phyloP scores from a whole-genome alignment of 106 monocot species.

The Posidonia australis region DNA sequence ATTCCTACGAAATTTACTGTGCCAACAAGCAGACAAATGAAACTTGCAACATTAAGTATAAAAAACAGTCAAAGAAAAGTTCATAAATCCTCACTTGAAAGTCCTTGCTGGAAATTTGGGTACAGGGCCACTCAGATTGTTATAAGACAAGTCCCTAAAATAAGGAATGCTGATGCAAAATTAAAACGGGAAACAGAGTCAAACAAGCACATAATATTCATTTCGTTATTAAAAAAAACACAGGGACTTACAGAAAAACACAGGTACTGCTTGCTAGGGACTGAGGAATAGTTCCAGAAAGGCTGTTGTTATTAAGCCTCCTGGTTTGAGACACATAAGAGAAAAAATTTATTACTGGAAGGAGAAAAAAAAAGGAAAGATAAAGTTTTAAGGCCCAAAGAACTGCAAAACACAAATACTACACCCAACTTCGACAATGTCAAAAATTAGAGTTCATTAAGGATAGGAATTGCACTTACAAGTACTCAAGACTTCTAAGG shows the following conservation, averaged over 20 bases:
- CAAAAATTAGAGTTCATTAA: neutral
- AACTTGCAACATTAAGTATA: neutral
- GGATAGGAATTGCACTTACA: conserved; percentile 15
- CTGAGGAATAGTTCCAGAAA: conserved; percentile 28
- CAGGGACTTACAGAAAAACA: conserved; percentile 30
- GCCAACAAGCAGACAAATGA: too few species aligned
- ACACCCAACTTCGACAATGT: neutral
- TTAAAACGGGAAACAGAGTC: neutral
- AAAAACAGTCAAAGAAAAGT: neutral
- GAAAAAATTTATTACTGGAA: neutral
- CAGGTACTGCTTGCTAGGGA: conserved; percentile 17
- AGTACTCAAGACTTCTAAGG: conserved; percentile 24
- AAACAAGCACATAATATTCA: neutral
- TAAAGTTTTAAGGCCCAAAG: too few species aligned
- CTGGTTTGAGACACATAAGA: conserved; percentile 4
- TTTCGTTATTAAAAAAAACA: neutral
- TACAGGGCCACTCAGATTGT: conserved; percentile 50
- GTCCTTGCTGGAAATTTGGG: conserved; percentile 41
- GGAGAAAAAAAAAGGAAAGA: too few species aligned
- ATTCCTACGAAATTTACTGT: neutral
- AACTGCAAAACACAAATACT: neutral
- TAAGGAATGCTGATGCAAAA: too few species aligned
- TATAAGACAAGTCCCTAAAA: conserved; percentile 51
- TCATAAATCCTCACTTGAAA: conserved; percentile 31
- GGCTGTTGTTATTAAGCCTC: conserved; percentile 50